These are phyloP conservation scores for Manihot esculenta DNA, from an alignment of 441 rosid species.

Conservation along the genomic window DNA sequence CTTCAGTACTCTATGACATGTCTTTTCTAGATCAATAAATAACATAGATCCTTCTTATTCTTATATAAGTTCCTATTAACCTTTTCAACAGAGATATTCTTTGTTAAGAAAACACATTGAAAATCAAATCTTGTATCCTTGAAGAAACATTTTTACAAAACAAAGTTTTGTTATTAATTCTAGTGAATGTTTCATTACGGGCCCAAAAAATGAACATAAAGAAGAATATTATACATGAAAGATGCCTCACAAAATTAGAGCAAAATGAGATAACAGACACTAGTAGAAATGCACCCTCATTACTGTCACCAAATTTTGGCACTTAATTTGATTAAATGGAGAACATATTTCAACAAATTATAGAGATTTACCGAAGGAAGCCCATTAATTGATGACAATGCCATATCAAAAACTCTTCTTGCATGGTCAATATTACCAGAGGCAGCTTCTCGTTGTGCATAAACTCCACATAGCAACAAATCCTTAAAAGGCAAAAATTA, in stretches of 20 bases:
- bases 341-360: not conserved
- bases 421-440: constrained; percentile 83
- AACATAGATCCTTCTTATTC: too few relatives aligned
- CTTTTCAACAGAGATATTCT: too few relatives aligned
- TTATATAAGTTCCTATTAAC: too few relatives aligned
- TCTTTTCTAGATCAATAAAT: too few relatives aligned
- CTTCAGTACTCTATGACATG: too few relatives aligned
- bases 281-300: not conserved
- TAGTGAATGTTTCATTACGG: not conserved
- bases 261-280: not conserved
- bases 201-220: not conserved
- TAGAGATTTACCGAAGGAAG: constrained; percentile 57
- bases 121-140: not conserved
- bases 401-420: constrained; percentile 94
- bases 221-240: not conserved
- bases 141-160: not conserved
- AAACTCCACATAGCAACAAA: constrained; percentile 91
- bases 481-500: constrained; percentile 41
- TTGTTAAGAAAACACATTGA: too few relatives aligned
- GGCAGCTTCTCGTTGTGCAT: constrained; percentile 88
- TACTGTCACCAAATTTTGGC: constrained; percentile 10
- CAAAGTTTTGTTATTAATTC: not conserved
- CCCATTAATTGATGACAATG: constrained; percentile 74
- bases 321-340: not conserved
- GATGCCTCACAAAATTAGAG: not conserved